Conservation (phyloP, 805 yeast species). For the Candida vartiovaarae region DNA sequence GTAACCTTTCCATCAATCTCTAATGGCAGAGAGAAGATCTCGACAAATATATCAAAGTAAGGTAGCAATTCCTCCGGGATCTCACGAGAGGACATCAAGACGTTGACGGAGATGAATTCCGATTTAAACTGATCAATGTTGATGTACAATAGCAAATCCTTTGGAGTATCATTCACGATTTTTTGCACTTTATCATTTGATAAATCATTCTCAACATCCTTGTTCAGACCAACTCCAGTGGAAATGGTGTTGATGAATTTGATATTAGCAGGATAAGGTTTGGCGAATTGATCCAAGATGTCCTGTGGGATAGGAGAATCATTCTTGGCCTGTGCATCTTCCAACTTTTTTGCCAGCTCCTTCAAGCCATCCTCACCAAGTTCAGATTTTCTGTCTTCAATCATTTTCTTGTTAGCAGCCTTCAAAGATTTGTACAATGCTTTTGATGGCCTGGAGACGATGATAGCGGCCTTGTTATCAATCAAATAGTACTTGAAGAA, state of each 20-base stretch:
- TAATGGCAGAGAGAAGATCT: slow-evolving; percentile 69
- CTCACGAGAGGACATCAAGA: slow-evolving; percentile 49
- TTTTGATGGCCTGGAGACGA: slow-evolving; percentile 68
- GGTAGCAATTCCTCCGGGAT: slow-evolving; percentile 50
- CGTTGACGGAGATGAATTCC: slow-evolving; percentile 64
- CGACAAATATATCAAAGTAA: slow-evolving; percentile 57
- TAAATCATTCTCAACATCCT: slow-evolving; percentile 27
- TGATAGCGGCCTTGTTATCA: slow-evolving; percentile 54
- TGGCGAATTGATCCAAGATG: slow-evolving; percentile 52
- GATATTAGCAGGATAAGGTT: slow-evolving; percentile 71
- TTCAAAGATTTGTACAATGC: slow-evolving; percentile 47
- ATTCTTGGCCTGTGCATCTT: slow-evolving; percentile 58
- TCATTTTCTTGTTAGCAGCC: slow-evolving; percentile 39
- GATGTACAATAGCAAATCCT: slow-evolving; percentile 55
- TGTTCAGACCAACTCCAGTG: slow-evolving; percentile 49
- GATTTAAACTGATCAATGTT: slow-evolving; percentile 79
- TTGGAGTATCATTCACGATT: slow-evolving; percentile 29
- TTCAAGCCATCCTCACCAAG: slow-evolving; percentile 57
- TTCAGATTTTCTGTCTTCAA: slow-evolving; percentile 40
- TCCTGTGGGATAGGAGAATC: slow-evolving; percentile 71
- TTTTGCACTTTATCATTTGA: slow-evolving; percentile 22
- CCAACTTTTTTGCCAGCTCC: slow-evolving; percentile 42
- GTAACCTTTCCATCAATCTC: slow-evolving; percentile 49
- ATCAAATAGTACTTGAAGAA: slow-evolving; percentile 48
- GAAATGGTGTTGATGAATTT: slow-evolving; percentile 64